Evolutionary conservation across 1,139 yeast species (phyloP), one percentile per base, ranked within the genome.

Genomic region (Taphrina sp.): DNA sequence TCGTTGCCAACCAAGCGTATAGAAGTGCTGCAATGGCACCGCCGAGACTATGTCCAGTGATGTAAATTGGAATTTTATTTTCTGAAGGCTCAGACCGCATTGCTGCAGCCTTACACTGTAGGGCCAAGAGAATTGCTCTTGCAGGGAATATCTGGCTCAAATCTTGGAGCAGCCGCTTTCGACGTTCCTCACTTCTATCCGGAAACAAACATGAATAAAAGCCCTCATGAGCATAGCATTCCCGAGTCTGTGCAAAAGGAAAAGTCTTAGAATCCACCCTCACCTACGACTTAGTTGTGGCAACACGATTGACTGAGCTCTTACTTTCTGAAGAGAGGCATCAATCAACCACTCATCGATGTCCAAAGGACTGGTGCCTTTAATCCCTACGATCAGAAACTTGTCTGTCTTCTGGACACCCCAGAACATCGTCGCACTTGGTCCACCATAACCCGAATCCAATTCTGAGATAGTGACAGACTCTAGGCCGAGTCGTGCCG

Each of bases 31-130:
- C 57, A 14, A 53, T 20, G 14, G 52, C 57, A 12, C 52, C 57
- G n/a, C 57, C 57, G 17, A 53, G 39, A 16, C 44, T 34, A 31
- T 53, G 57, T 5, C 57, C 57, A n/a, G 57, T 37, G 24, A 53
- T 52, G 23, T 24, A 53, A 17, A 53, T 39, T 5, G 31, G 52
- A 5, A 53, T 16, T 12, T 36, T 44, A 20, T 44, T 14, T 14
- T 16, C 26, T 10, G 12, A 19, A 20, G 17, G 22, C 8, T 29
- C 16, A 7, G 5, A 5, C 5, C 38, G 31, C 35, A 53, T 34
- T 10, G 16, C 14, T 14, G 17, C 12, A 12, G 53, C 52, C 19
- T 53, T 53, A 5, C 8, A 31, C 10, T 23, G 33, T 35, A 53
- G 29, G 19, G 57, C 57, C 17, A 24, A 28, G 23, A 37, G 29